Conservation (phyloP, 345 rosid species). For the Cardamine chenopodiifolia region DNA sequence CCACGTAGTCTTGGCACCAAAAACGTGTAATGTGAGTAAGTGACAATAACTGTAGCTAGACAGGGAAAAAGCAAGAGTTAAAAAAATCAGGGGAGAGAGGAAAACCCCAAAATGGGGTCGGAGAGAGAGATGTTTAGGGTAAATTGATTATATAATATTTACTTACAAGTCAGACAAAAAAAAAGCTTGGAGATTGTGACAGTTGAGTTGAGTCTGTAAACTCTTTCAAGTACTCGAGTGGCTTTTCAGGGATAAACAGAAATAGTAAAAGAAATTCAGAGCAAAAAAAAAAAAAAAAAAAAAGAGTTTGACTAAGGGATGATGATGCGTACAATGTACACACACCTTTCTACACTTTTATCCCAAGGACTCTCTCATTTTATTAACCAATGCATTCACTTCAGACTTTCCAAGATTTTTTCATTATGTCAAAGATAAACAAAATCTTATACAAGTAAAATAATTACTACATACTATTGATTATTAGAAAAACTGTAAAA, state of each 20-base stretch:
- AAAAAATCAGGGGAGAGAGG: not conserved
- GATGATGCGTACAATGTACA: constrained; percentile 16
- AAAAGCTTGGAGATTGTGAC: constrained; percentile 32
- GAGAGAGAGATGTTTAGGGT: constrained; percentile 23
- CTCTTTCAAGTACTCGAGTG: constrained; percentile 37
- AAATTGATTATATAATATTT: not conserved
- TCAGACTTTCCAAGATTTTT: not conserved
- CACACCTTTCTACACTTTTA: constrained; percentile 26
- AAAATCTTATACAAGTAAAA: not conserved
- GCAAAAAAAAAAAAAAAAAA: not conserved
- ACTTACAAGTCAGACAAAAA: constrained; percentile 21
- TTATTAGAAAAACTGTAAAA: not conserved
- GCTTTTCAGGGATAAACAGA: constrained; percentile 24
- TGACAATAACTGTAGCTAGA: constrained; percentile 27
- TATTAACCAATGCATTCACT: constrained; percentile 5
- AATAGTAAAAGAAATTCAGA: not conserved
- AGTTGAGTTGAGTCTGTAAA: constrained; percentile 26
- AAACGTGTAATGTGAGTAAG: constrained; percentile 15
- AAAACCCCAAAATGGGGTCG: constrained; percentile 26
- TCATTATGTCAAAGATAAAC: not conserved
- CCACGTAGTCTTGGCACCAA: constrained; percentile 22
- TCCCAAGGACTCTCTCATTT: not conserved
- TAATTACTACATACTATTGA: too few relatives aligned
- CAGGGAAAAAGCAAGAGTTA: constrained; percentile 32
- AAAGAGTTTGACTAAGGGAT: constrained; percentile 11